A percentile compares a stretch with the other conserved stretches of the same genome.
Conservation (phyloP, 768 basidiomycete species). For the Boletus rex-veris region DNA sequence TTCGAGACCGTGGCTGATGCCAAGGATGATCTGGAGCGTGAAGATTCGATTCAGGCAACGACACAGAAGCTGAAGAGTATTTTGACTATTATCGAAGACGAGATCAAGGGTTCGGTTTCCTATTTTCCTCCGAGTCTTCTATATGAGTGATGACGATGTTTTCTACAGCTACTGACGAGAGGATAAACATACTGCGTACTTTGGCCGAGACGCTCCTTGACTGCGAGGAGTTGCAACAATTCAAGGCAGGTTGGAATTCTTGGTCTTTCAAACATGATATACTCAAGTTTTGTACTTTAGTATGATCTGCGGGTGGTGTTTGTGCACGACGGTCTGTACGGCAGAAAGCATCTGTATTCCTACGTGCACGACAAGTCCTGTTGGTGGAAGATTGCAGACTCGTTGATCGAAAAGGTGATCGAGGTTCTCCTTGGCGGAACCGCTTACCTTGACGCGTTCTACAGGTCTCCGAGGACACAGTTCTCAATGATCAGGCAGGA, state of each 20-base stretch:
- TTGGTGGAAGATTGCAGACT: slow-evolving; percentile 85
- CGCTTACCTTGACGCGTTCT: not conserved
- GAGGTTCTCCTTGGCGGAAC: not conserved
- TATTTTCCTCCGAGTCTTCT: not conserved
- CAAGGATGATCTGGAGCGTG: slow-evolving; percentile 46
- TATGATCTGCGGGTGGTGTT: slow-evolving; percentile 80
- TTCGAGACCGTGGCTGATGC: slow-evolving; percentile 63
- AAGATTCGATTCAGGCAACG: slow-evolving; percentile 40
- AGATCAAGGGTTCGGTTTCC: slow-evolving; percentile 46
- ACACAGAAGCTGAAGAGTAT: slow-evolving; percentile 50
- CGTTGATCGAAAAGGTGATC: slow-evolving; percentile 58
- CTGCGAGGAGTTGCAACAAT: slow-evolving; percentile 60
- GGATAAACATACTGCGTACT: slow-evolving; percentile 42
- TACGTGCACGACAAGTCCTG: slow-evolving; percentile 60
- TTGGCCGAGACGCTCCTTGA: slow-evolving; percentile 51
- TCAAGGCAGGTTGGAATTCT: slow-evolving; percentile 41
- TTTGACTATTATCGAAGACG: slow-evolving; percentile 48
- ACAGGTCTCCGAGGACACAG: slow-evolving; percentile 68
- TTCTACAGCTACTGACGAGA: slow-evolving; percentile 49
- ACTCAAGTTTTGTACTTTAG: slow-evolving; percentile 34
- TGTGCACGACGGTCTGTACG: slow-evolving; percentile 73
- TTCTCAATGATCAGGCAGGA: slow-evolving; percentile 66
- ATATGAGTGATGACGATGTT: not conserved
- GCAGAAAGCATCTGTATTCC: slow-evolving; percentile 73
- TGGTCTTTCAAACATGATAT: not conserved